Conservation (phyloP, 805 yeast genomes). For the Yamadazyma phyllophila region DNA sequence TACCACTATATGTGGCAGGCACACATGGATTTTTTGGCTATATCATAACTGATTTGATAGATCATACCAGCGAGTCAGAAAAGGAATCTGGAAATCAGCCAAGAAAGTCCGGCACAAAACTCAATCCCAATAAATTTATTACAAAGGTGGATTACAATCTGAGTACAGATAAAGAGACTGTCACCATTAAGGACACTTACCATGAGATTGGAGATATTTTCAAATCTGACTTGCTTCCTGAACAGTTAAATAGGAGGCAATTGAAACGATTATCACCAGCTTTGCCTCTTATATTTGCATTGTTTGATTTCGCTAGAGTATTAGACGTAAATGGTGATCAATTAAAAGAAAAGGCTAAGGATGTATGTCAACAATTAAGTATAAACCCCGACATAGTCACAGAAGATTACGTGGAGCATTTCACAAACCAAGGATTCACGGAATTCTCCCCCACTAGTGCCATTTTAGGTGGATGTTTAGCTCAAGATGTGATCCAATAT, state of each 20-base stretch:
- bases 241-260: slow-evolving; percentile 43
- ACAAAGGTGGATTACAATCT: slow-evolving; percentile 27
- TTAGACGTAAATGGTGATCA: slow-evolving; percentile 24
- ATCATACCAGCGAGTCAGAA: slow-evolving; percentile 55
- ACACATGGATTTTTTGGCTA: slow-evolving; percentile 82
- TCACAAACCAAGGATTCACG: slow-evolving; percentile 50
- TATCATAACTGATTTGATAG: slow-evolving; percentile 73
- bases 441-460: slow-evolving; percentile 86
- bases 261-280: slow-evolving; percentile 53
- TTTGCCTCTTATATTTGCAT: slow-evolving; percentile 58
- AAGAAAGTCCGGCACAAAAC: slow-evolving; percentile 42
- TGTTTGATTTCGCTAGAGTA: slow-evolving; percentile 43
- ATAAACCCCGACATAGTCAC: slow-evolving; percentile 44
- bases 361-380: slow-evolving; percentile 30
- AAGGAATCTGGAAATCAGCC: slow-evolving; percentile 46
- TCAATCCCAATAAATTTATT: slow-evolving; percentile 47
- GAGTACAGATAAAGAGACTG: slow-evolving; percentile 42
- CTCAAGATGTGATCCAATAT: slow-evolving; percentile 87
- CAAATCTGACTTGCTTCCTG: slow-evolving; percentile 34
- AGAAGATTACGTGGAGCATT: slow-evolving; percentile 38
- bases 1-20: slow-evolving; percentile 69
- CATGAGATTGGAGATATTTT: slow-evolving; percentile 35
- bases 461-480: slow-evolving; percentile 81
- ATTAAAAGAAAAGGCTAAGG: slow-evolving; percentile 26
- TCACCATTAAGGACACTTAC: slow-evolving; percentile 38